These are phyloP conservation scores for Thinopyrum obtusiflorum DNA, from an alignment of 202 grass and related monocot species.

Conservation along the genomic window DNA sequence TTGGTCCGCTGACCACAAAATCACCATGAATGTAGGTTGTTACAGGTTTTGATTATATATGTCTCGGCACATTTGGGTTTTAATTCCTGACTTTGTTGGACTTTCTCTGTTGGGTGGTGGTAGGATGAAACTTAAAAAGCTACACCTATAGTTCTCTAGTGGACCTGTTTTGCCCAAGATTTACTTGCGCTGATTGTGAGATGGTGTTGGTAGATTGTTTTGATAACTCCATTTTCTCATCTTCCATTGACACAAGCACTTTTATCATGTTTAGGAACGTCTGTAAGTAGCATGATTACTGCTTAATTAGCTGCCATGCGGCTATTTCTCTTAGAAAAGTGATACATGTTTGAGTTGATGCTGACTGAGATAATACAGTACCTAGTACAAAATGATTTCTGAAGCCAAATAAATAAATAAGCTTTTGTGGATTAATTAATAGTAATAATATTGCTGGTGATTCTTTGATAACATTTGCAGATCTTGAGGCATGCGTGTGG, in stretches of 20 bases:
- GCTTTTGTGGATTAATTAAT: too few species aligned
- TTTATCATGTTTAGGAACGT: background rate
- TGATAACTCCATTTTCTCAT: too few species aligned
- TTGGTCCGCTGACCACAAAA: background rate
- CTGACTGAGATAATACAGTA: background rate
- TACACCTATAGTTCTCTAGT: too few species aligned
- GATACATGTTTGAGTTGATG: background rate
- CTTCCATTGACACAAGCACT: too few species aligned
- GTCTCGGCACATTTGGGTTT: background rate
- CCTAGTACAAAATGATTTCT: background rate
- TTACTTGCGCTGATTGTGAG: too few species aligned
- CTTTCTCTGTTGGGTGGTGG: too few species aligned
- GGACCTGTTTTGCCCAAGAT: too few species aligned
- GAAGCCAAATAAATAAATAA: too few species aligned
- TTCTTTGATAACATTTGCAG: constrained; percentile 37
- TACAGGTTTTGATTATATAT: background rate
- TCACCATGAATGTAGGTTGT: background rate
- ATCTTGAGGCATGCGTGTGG: constrained; percentile 98
- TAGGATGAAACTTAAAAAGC: too few species aligned
- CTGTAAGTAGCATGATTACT: background rate
- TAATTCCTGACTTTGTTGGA: background rate
- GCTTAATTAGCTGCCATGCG: background rate
- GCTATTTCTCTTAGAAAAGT: background rate
- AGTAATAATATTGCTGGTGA: background rate
- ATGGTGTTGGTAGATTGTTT: too few species aligned